A percentile compares a stretch with the other conserved stretches of the same genome.
Evolutionary conservation across 2,329 filamentous ascomycete species (phyloP).

Genomic region (Beauveria australis): DNA sequence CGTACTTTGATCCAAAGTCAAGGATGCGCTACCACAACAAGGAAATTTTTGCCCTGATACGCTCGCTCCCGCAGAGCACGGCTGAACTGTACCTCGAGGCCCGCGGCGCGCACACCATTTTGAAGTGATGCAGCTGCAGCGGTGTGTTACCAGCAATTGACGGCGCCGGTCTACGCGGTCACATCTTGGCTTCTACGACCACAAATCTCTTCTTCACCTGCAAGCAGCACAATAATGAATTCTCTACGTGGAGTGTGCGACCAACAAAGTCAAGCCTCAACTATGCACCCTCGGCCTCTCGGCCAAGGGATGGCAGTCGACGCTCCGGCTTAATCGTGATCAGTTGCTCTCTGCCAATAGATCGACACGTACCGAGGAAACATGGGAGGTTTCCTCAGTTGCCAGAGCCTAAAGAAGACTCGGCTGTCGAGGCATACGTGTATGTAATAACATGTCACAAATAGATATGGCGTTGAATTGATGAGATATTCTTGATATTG

Average conservation of each 20-base stretch:
- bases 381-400: slow-evolving; percentile 57
- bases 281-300: slow-evolving; percentile 80
- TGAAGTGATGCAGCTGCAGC: slow-evolving; percentile 56
- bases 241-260: slow-evolving; percentile 49
- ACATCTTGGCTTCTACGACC: background rate
- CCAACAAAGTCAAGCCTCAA: slow-evolving; percentile 93
- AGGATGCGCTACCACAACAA: slow-evolving; percentile 85
- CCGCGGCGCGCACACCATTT: slow-evolving; percentile 81
- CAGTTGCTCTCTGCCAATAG: slow-evolving; percentile 66
- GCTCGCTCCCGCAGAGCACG: slow-evolving; percentile 69
- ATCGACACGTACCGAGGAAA: slow-evolving; percentile 73
- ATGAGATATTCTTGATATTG: background rate
- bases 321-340: slow-evolving; percentile 99
- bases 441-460: slow-evolving; percentile 10
- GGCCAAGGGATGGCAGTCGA: slow-evolving; percentile 70
- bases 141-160: background rate
- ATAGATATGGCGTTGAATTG: background rate
- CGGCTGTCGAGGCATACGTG: slow-evolving; percentile 46
- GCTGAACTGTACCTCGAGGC: slow-evolving; percentile 86
- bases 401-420: slow-evolving; percentile 39
- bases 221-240: background rate
- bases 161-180: background rate
- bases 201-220: background rate
- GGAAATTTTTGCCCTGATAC: slow-evolving; percentile 81
- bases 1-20: slow-evolving; percentile 92